These are phyloP conservation scores for Gaeumannomyces sp. DNA, from an alignment of 2,329 filamentous ascomycete genomes.

Conservation along the genomic window DNA sequence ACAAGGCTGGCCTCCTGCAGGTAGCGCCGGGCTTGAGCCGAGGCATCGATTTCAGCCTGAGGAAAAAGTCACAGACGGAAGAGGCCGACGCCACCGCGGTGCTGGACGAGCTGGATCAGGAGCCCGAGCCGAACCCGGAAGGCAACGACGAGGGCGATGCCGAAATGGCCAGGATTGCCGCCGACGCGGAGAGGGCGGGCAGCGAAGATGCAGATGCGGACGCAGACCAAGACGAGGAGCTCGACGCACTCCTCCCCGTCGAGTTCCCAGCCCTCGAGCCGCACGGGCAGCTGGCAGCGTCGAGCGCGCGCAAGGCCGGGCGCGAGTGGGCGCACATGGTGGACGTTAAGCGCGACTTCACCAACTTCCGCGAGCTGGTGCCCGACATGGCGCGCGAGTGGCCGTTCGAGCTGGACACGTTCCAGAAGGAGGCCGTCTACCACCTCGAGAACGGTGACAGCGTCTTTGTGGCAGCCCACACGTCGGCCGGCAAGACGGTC, in stretches of 20 bases:
- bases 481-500: conserved; percentile 95
- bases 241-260: conserved; percentile 81
- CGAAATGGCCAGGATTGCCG: conserved; percentile 24
- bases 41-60: conserved; percentile 65
- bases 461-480: conserved; percentile 96
- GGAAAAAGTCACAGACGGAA: conserved; percentile 40
- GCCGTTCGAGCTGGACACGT: conserved; percentile 96
- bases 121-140: conserved; percentile 31
- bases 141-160: conserved; percentile 22
- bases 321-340: conserved; percentile 98
- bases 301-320: conserved; percentile 65
- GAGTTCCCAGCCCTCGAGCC: conserved; percentile 92
- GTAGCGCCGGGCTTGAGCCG: conserved; percentile 76
- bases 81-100: conserved; percentile 65
- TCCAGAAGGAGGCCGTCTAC: conserved; percentile 98
- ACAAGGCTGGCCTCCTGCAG: conserved; percentile 58
- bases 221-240: conserved; percentile 52
- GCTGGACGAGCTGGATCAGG: conserved; percentile 51
- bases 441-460: conserved; percentile 95
- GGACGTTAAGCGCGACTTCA: conserved; percentile 84
- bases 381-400: conserved; percentile 94
- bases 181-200: conserved; percentile 66
- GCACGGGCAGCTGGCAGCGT: conserved; percentile 66
- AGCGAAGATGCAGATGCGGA: conserved; percentile 48
- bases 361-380: conserved; percentile 90